Evolutionary conservation across 208 protist genomes (phyloP), one percentile per base, ranked within the genome.

Genomic region (Wallacemonas sp.): DNA sequence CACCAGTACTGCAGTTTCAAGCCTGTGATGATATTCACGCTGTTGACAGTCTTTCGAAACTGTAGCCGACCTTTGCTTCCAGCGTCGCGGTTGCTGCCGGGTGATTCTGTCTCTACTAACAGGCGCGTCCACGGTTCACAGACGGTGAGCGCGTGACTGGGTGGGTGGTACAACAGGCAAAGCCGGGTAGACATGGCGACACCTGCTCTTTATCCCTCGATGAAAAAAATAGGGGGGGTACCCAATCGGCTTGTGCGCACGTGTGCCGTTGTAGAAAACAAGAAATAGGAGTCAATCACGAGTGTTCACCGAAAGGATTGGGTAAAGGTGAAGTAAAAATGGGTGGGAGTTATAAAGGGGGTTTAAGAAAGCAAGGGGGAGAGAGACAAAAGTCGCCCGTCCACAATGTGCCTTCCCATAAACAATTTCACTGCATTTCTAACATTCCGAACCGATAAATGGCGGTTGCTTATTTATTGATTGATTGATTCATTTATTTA

Each of bases 121-220:
- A 54, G 46, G 24, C 46, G 46, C 9, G 46, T 54, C 46, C 24
- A 54, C 6, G 46, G 46, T 30, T 26, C 26, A 30, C 46, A 54
- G 46, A 33, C 31, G 21, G 31, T 21, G 26, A 54, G 17, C 22
- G 46, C 46, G 22, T 31, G 31, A 17, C 46, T 54, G 46, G 26
- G 22, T 11, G 9, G 3, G 11, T 31, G 46, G 26, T 30, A 54
- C 3, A 15, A 17, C 15, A 54, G 46, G 31, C 26, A 24, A 19
- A 46, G 42, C 17, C 5, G 42, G 17, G 42, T 46, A 24, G 42
- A 11, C 17, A 19, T 46, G 42, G 14, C 5, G 17, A 46, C 17
- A 19, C 36, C 14, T 41, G 9, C 6, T 41, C 14, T 41, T 41
- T 41, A 14, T 17, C 36, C 9, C 9, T 17, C 36, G 36, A 14